Percentiles rank a stretch among this genome's conserved stretches.
These are phyloP conservation scores for Thecaphora thlaspeos DNA, from an alignment of 1,284 basidiomycete species.

Conservation along the genomic window DNA sequence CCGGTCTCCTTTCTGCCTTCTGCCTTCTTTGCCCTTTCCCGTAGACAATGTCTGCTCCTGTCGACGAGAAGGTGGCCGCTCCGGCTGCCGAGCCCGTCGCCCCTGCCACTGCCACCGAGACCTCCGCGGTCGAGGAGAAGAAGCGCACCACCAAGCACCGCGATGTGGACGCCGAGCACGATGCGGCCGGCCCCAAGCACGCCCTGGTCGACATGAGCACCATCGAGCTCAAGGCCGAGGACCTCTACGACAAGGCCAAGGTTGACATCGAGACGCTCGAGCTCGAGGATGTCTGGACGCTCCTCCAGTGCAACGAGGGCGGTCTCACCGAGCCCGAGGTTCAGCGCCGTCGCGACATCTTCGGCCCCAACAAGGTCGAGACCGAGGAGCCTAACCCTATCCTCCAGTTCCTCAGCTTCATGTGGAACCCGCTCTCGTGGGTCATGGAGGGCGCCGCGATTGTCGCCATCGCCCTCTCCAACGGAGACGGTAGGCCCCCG, in stretches of 20 bases:
- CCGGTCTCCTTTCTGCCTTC: too few species aligned
- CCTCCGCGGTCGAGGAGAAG: conserved; percentile 17
- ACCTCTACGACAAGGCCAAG: conserved; percentile 97
- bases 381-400: conserved; percentile 69
- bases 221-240: conserved; percentile 86
- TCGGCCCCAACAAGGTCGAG: conserved; percentile 88
- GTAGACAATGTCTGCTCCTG: neutral
- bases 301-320: conserved; percentile 79
- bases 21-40: too few species aligned
- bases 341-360: conserved; percentile 80
- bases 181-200: conserved; percentile 44
- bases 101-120: neutral
- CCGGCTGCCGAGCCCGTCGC: too few species aligned
- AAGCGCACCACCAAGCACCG: conserved; percentile 42
- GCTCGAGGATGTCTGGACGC: conserved; percentile 93
- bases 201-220: conserved; percentile 60
- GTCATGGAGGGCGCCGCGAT: conserved; percentile 98
- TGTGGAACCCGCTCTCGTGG: conserved; percentile 64
- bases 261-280: conserved; percentile 96
- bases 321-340: conserved; percentile 79
- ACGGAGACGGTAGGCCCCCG: conserved; percentile 79
- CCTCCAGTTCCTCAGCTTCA: conserved; percentile 59
- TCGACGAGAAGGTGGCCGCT: neutral
- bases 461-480: conserved; percentile 93
- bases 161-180: conserved; percentile 44